Conservation (phyloP, 352 stramenopile genomes). For the Globisporangium splendens region DNA sequence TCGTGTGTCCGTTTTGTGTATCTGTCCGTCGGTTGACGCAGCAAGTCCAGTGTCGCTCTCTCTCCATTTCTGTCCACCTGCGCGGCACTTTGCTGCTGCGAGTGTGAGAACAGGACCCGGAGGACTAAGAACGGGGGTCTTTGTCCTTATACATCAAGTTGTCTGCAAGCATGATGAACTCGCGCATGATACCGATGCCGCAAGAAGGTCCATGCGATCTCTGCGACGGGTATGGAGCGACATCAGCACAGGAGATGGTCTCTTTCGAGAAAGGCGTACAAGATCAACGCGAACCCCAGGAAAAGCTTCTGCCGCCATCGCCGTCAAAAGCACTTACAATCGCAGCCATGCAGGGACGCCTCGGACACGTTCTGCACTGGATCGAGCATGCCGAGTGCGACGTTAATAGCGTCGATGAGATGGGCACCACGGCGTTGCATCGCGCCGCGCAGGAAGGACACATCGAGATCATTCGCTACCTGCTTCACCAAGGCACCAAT, state of each 20-base stretch:
- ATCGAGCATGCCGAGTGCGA: constrained; percentile 17
- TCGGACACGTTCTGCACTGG: constrained; percentile 20
- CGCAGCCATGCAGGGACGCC: constrained; percentile 16
- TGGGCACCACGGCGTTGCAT: constrained; percentile 15
- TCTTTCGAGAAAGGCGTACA: too few species aligned
- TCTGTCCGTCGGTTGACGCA: neutral
- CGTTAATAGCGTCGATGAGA: constrained; percentile 13
- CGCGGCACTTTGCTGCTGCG: neutral
- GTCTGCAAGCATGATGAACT: neutral
- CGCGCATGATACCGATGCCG: neutral
- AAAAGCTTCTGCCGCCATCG: too few species aligned
- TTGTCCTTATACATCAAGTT: too few species aligned
- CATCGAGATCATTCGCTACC: constrained; percentile 21
- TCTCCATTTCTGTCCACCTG: neutral
- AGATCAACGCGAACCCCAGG: too few species aligned
- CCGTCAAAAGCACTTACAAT: constrained; percentile 6
- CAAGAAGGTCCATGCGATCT: neutral
- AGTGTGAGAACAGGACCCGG: too few species aligned
- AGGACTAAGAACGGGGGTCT: too few species aligned
- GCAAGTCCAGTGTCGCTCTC: neutral
- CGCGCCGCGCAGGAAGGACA: constrained; percentile 21
- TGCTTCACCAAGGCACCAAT: constrained; percentile 19
- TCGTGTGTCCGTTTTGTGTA: neutral
- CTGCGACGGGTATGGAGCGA: neutral
- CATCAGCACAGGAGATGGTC: too few species aligned